Conservation (phyloP, 768 basidiomycete species). For the Naganishia onofrii region DNA sequence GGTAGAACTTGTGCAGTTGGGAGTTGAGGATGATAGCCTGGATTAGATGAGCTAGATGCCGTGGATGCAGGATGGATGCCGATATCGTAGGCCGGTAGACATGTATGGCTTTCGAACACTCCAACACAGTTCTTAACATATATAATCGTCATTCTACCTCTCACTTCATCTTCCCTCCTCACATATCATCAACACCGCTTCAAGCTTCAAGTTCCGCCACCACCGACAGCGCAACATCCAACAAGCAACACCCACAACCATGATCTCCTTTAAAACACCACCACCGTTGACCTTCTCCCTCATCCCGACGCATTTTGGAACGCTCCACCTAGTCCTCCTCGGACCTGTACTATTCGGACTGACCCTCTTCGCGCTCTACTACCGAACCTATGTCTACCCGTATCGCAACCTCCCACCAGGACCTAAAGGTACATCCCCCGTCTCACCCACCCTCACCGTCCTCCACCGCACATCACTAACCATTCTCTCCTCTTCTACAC, state of each 20-base stretch:
- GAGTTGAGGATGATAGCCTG: too few species aligned
- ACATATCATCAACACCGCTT: background rate
- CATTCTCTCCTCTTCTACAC: too few species aligned
- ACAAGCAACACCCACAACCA: background rate
- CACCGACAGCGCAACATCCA: background rate
- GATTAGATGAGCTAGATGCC: background rate
- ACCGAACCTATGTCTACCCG: conserved; percentile 12
- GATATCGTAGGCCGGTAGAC: background rate
- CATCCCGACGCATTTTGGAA: conserved; percentile 13
- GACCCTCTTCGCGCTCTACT: background rate
- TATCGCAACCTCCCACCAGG: conserved; percentile 23
- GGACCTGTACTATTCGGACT: conserved; percentile 2
- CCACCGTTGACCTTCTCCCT: conserved; percentile 5
- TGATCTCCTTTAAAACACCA: conserved; percentile 14
- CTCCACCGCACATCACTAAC: background rate
- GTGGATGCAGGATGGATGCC: conserved; percentile 18
- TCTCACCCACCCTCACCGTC: background rate
- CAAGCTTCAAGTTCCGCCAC: background rate
- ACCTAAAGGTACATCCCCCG: background rate
- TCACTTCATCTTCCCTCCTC: background rate
- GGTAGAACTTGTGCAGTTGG: background rate
- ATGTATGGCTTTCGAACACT: background rate
- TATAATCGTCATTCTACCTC: background rate
- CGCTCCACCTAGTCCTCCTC: conserved; percentile 15
- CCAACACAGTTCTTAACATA: background rate